Conservation (phyloP, 1,139 yeast genomes). For the Suhomyces ambrosiae region DNA sequence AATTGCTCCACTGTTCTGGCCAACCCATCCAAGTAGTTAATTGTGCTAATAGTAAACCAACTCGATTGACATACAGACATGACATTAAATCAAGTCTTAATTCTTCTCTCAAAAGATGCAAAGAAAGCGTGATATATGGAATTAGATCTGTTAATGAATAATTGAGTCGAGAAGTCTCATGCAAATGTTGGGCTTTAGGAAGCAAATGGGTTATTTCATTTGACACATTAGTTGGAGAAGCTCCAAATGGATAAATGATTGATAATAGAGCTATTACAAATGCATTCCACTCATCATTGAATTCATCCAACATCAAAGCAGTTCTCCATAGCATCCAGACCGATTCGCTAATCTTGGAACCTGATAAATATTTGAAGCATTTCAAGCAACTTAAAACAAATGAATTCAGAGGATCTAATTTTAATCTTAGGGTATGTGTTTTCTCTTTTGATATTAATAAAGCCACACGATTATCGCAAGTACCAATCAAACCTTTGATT, state of each 20-base stretch:
- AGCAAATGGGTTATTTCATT: slow-evolving; percentile 45
- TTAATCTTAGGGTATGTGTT: slow-evolving; percentile 36
- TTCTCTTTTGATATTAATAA: slow-evolving; percentile 26
- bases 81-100: slow-evolving; percentile 57
- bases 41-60: slow-evolving; percentile 63
- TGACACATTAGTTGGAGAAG: slow-evolving; percentile 12
- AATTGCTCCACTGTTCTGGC: slow-evolving; percentile 66
- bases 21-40: slow-evolving; percentile 72
- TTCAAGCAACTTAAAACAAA: slow-evolving; percentile 47
- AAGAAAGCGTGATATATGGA: slow-evolving; percentile 65
- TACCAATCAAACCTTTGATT: slow-evolving; percentile 26
- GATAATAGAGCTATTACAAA: slow-evolving; percentile 56
- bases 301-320: slow-evolving; percentile 46
- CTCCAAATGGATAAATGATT: slow-evolving; percentile 46
- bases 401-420: slow-evolving; percentile 49
- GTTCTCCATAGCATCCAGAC: slow-evolving; percentile 69
- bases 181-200: slow-evolving; percentile 40
- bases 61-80: slow-evolving; percentile 30
- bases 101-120: slow-evolving; percentile 83
- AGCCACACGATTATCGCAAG: slow-evolving; percentile 34
- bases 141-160: slow-evolving; percentile 51
- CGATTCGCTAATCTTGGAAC: slow-evolving; percentile 57
- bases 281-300: slow-evolving; percentile 63
- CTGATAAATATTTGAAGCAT: slow-evolving; percentile 57
- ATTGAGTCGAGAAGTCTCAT: slow-evolving; percentile 28